These are phyloP conservation scores for Auriscalpium microsporum DNA, from an alignment of 768 basidiomycete species.

Conservation along the genomic window DNA sequence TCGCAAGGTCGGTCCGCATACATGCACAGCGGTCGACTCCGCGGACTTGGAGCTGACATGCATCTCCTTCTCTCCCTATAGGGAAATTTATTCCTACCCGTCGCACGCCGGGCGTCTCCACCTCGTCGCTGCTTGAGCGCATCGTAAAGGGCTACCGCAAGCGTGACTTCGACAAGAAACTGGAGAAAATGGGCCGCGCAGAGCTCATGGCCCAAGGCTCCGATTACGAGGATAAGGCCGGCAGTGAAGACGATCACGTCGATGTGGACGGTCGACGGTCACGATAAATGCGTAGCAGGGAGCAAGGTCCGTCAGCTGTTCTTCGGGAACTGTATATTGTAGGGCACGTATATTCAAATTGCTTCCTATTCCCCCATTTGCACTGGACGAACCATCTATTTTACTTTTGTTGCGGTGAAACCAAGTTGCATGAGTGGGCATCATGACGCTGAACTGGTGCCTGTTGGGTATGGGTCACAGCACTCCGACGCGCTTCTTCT, in stretches of 20 bases:
- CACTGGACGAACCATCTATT: too few relatives aligned
- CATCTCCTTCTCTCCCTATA: slow-evolving; percentile 20
- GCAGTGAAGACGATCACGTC: not conserved
- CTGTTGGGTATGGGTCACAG: too few relatives aligned
- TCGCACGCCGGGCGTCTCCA: slow-evolving; percentile 90
- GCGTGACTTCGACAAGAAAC: slow-evolving; percentile 80
- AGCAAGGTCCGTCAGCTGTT: too few relatives aligned
- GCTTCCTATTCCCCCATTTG: too few relatives aligned
- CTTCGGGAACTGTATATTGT: too few relatives aligned
- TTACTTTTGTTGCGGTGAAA: too few relatives aligned
- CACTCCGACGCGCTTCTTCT: too few relatives aligned
- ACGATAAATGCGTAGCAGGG: not conserved
- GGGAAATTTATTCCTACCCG: slow-evolving; percentile 94
- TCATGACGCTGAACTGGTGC: too few relatives aligned
- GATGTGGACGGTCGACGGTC: not conserved
- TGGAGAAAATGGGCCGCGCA: slow-evolving; percentile 77
- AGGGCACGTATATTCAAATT: too few relatives aligned
- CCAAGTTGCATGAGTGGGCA: too few relatives aligned
- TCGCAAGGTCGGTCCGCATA: slow-evolving; percentile 49
- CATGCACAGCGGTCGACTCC: not conserved
- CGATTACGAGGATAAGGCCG: slow-evolving; percentile 22
- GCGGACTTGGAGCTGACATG: not conserved
- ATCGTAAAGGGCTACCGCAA: slow-evolving; percentile 84
- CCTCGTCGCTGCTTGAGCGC: slow-evolving; percentile 85
- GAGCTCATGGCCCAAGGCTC: slow-evolving; percentile 58